Base-by-base conservation (phyloP, 495 filamentous ascomycete species). In the Ascobolus immersus region DNA sequence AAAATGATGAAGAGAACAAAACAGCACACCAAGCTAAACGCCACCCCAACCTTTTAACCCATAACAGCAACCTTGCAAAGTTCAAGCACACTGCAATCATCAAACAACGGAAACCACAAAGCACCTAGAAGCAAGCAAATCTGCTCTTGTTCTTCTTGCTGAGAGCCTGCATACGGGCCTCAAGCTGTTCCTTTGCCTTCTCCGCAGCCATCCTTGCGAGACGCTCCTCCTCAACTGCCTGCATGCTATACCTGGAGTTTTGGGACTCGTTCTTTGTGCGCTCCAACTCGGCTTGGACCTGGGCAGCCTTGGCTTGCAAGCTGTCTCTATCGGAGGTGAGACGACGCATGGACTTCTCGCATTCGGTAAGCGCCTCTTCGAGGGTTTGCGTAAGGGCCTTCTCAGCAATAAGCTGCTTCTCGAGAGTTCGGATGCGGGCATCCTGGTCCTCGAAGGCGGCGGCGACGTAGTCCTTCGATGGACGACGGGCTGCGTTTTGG, bases 391-490 rank as follows among this genome's bases (percentile, higher is more conserved):
- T 94, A 17, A 96, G 70, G 48, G 94, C 84, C 51, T 90, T 92
- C 59, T 96, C 86, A 17, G 89, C 82, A 39, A 73, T 74, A 20
- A 96, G 66, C 49, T 94, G 81, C 59, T 92, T 92, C 59, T 94
- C 86, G 41, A 96, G 91, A 17, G 81, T 84, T 29, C 74, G 71
- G 48, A 96, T 89, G 30, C 80, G 84, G 24, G 75, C 71, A 52
- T 94, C 89, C 49, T 91, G 80, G 41, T 96, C 86, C 42, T 94
- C 84, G 47, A 77, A 66, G 40, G 80, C 76, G 18, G 65, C 44
- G 22, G 39, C 38, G 19, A 61, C 69, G 36, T 84, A 61, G 43
- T 93, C 82, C 43, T 84, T 89, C 58, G 73, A 80, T 11, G 69
- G 60, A 36, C 79, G 79, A 5, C 78, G 71, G 31, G 57, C 54